These are phyloP conservation scores for Lathyrus oleraceus DNA, from an alignment of 306 rosid species.

Conservation along the genomic window DNA sequence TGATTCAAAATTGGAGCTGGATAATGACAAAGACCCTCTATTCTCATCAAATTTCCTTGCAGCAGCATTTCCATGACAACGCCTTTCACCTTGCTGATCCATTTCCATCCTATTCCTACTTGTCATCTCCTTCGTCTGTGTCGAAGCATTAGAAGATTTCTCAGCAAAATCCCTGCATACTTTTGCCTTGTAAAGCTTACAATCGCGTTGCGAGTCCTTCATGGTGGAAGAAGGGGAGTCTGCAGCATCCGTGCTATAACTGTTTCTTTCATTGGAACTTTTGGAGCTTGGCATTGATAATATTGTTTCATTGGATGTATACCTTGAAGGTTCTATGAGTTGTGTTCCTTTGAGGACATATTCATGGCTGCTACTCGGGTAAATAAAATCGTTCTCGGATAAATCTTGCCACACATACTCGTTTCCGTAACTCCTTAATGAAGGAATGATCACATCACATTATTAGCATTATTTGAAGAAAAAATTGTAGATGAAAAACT, in stretches of 20 bases:
- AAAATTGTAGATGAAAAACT: too few species aligned
- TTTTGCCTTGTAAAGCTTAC: slow-evolving; percentile 45
- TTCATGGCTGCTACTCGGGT: slow-evolving; percentile 61
- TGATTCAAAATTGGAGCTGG: slow-evolving; percentile 33
- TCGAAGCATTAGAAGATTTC: slow-evolving; percentile 44
- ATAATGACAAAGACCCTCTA: slow-evolving; percentile 26
- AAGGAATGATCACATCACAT: background rate
- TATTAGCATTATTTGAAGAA: too few species aligned
- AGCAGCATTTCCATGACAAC: slow-evolving; percentile 12
- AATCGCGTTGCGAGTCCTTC: slow-evolving; percentile 33
- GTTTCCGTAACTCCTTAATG: slow-evolving; percentile 51
- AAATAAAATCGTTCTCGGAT: slow-evolving; percentile 54
- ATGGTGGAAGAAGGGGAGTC: slow-evolving; percentile 31
- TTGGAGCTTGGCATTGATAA: slow-evolving; percentile 48
- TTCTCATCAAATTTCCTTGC: slow-evolving; percentile 27
- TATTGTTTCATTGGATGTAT: slow-evolving; percentile 47
- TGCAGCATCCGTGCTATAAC: slow-evolving; percentile 41
- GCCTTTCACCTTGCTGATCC: slow-evolving; percentile 33
- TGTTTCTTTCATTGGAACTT: slow-evolving; percentile 49
- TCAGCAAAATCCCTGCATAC: slow-evolving; percentile 34
- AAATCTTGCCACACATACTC: slow-evolving; percentile 81
- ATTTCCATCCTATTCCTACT: slow-evolving; percentile 32
- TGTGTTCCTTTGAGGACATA: slow-evolving; percentile 66
- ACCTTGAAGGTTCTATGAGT: slow-evolving; percentile 43
- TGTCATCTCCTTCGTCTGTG: slow-evolving; percentile 53